Evolutionary conservation across 176 grass and related monocot genomes (phyloP).

Genomic region (Oryza brachyantha): DNA sequence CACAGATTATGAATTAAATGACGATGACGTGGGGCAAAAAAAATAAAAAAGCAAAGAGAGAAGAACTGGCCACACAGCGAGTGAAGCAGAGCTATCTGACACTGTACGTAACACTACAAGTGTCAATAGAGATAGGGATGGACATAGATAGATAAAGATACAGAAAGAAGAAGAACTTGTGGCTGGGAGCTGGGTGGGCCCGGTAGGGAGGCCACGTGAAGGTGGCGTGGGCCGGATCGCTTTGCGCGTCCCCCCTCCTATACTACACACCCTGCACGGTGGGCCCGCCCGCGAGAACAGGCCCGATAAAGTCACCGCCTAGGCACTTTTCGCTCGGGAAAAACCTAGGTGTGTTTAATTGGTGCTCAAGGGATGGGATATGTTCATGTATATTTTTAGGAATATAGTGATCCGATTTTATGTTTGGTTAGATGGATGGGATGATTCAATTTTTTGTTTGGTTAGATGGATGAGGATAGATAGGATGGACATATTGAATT

Average conservation of each 20-base stretch:
- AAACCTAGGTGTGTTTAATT: too few species aligned
- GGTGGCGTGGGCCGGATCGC: background rate
- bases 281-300: constrained; percentile 21
- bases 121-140: background rate
- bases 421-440: too few species aligned
- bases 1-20: background rate
- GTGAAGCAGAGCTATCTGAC: background rate
- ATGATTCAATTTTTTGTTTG: too few species aligned
- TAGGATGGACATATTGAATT: too few species aligned
- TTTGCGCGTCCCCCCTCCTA: too few species aligned
- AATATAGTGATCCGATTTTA: too few species aligned
- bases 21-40: background rate
- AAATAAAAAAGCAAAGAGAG: background rate
- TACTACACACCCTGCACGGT: too few species aligned
- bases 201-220: constrained; percentile 33
- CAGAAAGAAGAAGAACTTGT: too few species aligned
- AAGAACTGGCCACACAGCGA: background rate
- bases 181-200: background rate
- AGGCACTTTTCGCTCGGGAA: too few species aligned
- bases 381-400: too few species aligned
- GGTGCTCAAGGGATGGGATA: too few species aligned
- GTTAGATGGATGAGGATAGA: too few species aligned
- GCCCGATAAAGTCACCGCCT: constrained; percentile 21
- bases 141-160: background rate
- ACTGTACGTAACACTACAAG: background rate